phyloP scores from a whole-genome alignment of 23 red algal genomes.

The Gracilaria domingensis region DNA sequence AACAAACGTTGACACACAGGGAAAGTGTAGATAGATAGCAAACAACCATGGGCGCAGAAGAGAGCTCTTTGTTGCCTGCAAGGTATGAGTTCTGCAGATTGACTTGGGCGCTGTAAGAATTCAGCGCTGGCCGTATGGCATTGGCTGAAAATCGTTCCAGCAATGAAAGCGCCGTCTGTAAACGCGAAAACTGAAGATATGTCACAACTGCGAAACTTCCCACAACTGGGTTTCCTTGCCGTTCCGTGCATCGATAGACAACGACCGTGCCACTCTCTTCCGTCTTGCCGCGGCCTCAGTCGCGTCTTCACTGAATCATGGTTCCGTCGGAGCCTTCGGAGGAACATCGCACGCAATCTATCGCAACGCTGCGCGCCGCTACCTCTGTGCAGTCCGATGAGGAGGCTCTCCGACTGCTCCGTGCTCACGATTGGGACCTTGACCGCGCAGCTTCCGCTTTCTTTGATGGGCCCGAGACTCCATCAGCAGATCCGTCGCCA shows the following conservation, averaged over 20 bases:
- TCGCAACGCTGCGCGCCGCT: slow-evolving; percentile 76
- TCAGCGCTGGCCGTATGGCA: neutral
- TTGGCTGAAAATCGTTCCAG: neutral
- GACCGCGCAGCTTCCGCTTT: slow-evolving; percentile 69
- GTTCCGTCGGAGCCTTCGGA: slow-evolving; percentile 2
- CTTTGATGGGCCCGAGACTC: slow-evolving; percentile 53
- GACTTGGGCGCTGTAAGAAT: neutral
- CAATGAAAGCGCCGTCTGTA: neutral
- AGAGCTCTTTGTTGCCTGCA: no score
- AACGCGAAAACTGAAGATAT: neutral
- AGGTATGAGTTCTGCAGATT: no score
- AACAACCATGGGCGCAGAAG: neutral
- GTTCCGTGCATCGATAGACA: neutral
- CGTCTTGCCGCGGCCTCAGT: neutral
- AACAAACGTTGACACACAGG: no score
- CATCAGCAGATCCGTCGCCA: slow-evolving; percentile 22
- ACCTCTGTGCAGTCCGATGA: slow-evolving; percentile 50
- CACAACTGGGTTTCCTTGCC: neutral
- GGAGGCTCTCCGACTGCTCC: slow-evolving; percentile 68
- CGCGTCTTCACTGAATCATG: neutral
- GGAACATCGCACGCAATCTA: slow-evolving; percentile 53
- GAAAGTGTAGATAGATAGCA: neutral
- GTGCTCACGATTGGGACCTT: slow-evolving; percentile 73
- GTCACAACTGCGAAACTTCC: neutral
- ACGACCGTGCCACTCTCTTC: neutral